Percentiles rank a stretch among this genome's conserved stretches.
Conservation (phyloP, 305 asterid species). For the Fraxinus xanthoxyloides region DNA sequence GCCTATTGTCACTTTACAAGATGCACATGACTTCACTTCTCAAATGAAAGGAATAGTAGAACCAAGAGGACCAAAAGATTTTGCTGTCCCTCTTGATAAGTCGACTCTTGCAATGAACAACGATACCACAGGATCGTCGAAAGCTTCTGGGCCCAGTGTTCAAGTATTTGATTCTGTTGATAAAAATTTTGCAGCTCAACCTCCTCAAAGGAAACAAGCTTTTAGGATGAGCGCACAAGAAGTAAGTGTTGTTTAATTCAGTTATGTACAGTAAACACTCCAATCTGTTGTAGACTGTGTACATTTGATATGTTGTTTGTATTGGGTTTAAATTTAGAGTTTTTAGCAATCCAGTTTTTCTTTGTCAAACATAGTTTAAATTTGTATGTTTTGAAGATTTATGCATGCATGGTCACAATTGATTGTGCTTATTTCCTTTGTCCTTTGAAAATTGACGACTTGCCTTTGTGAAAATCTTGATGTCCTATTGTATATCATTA, state of each 20-base stretch:
- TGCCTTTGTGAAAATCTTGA: neutral
- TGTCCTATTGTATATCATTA: neutral
- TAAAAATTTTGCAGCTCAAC: conserved; percentile 39
- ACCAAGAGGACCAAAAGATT: conserved; percentile 31
- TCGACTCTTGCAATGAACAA: conserved; percentile 26
- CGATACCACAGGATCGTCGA: conserved; percentile 33
- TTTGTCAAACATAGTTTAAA: neutral
- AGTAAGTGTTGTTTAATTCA: conserved; percentile 34
- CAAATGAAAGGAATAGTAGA: conserved; percentile 32
- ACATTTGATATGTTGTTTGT: neutral
- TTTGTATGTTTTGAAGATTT: neutral
- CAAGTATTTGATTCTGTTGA: conserved; percentile 33
- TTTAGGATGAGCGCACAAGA: conserved; percentile 69
- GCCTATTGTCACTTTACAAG: conserved; percentile 29
- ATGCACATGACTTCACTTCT: conserved; percentile 31
- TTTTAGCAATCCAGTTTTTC: neutral
- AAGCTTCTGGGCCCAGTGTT: conserved; percentile 23
- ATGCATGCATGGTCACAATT: neutral
- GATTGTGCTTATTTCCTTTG: neutral
- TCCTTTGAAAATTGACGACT: neutral
- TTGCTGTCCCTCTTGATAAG: conserved; percentile 21
- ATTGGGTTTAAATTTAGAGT: neutral
- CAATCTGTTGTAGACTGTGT: neutral
- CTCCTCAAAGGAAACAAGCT: conserved; percentile 47
- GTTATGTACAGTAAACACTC: neutral